phyloP scores from a whole-genome alignment of 2,329 filamentous ascomycete species.

The Pyrenophora graminea region DNA sequence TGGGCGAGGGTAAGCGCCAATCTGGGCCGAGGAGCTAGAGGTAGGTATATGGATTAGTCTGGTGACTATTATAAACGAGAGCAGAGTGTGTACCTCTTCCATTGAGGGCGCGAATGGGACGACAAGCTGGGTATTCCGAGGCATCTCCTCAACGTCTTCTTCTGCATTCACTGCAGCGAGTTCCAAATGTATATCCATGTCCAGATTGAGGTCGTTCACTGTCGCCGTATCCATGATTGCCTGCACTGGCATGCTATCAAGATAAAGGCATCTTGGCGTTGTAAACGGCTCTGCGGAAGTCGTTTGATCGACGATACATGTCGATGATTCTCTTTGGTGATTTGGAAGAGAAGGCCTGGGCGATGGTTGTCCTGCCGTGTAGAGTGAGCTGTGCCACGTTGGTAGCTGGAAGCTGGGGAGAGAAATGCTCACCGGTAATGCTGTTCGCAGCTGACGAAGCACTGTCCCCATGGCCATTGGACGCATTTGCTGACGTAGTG shows the following conservation, averaged over 20 bases:
- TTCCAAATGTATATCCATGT: slow-evolving; percentile 22
- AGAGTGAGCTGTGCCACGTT: slow-evolving; percentile 24
- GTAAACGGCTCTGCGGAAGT: slow-evolving; percentile 18
- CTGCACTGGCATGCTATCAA: slow-evolving; percentile 42
- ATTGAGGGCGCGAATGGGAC: slow-evolving; percentile 38
- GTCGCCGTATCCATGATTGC: slow-evolving; percentile 9
- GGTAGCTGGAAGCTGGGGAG: slow-evolving; percentile 1
- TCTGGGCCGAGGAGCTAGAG: slow-evolving; percentile 35
- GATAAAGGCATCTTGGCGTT: slow-evolving; percentile 24
- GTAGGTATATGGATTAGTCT: no score
- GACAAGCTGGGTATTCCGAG: slow-evolving; percentile 22
- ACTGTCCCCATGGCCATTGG: slow-evolving; percentile 10
- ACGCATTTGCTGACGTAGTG: slow-evolving; percentile 3
- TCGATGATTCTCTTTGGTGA: slow-evolving; percentile 18
- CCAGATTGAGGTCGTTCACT: slow-evolving; percentile 4
- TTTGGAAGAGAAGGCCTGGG: slow-evolving; percentile 26
- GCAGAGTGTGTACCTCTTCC: slow-evolving; percentile 22
- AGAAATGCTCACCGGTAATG: slow-evolving; percentile 30
- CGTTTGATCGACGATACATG: slow-evolving; percentile 2
- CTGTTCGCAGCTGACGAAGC: slow-evolving; percentile 26
- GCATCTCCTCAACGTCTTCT: slow-evolving; percentile 15
- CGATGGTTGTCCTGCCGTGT: slow-evolving; percentile 30
- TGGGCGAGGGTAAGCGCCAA: slow-evolving; percentile 37
- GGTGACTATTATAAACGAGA: background rate
- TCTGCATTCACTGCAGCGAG: slow-evolving; percentile 18